Base-by-base conservation (phyloP, 164 flowering plant genomes). In the Euptelea pleiosperma region DNA sequence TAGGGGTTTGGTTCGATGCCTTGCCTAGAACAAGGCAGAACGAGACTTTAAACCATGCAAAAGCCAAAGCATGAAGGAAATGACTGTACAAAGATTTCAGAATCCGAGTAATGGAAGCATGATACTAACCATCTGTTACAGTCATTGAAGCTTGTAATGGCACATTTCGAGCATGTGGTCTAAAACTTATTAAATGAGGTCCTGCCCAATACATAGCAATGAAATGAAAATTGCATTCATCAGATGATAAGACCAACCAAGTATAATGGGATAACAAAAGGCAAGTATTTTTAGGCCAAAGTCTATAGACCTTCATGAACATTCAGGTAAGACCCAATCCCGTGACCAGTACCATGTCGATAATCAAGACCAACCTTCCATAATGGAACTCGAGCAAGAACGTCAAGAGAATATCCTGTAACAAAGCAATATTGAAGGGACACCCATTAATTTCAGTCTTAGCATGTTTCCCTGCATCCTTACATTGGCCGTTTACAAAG, bases 261-360 rank as follows among this genome's bases (percentile, higher is more conserved):
- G 14, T 26, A 10, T 16, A 48, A 12, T 15, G 8, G 18, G 29
- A 48, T 37, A 63, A 19, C 8, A n/a, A 52, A 25, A n/a, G 49
- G 18, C 14, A 43, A 71, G 39, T 12, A 56, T 11, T 11, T 18
- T 26, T 33, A 45, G 24, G 15, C 51, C 43, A 58, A 25, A 10
- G n/a, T 34, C 28, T 33, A 48, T 70, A 60, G 42, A 79, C 97
- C 97, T 82, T 94, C 97, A 75, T 94, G 99, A 73, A 94, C 99
- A 76, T 82, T 83, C 50, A 94, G 76, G 75, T 76, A 91, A 58
- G 95, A 88, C 1, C 99, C 99, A 60, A 94, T 66, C 50, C 99
- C 99, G 70, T 94, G 99, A 48, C 99, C 99, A 61, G 97, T 94
- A 34, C 99, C 99, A 80, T 94, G 99, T 63, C 97, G 85, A 69